Percentiles rank a stretch among this genome's conserved stretches.
These are phyloP conservation scores for Limnomonas spitsbergensis DNA, from an alignment of 139 green algal species.

Conservation along the genomic window DNA sequence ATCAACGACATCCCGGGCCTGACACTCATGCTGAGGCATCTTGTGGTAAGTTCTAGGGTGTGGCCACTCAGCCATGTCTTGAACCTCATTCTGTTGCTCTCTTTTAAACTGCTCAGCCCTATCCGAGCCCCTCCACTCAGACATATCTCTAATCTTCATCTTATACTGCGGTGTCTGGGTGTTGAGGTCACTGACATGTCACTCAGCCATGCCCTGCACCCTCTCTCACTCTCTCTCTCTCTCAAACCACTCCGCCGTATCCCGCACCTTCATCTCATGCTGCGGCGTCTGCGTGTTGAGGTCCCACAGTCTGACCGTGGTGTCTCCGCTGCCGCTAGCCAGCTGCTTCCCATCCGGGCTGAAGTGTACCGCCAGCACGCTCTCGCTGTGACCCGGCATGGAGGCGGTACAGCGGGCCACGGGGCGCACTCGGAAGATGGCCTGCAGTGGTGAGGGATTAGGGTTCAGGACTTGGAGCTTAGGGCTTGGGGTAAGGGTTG, in stretches of 20 bases:
- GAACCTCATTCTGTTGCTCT: too few species aligned
- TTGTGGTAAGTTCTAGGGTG: too few species aligned
- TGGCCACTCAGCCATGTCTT: too few species aligned
- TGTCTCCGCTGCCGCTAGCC: conserved; percentile 87
- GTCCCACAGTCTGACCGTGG: conserved; percentile 92
- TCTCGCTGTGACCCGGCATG: conserved; percentile 87
- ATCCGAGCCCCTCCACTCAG: too few species aligned
- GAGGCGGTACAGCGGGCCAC: conserved; percentile 89
- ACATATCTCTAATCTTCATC: conserved; percentile 69
- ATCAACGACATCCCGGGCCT: too few species aligned
- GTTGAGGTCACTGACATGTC: conserved; percentile 90
- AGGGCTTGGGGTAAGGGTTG: too few species aligned
- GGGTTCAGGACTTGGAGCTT: too few species aligned
- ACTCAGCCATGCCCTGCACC: too few species aligned
- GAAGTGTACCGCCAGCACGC: conserved; percentile 90
- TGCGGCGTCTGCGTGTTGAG: conserved; percentile 81
- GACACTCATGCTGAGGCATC: too few species aligned
- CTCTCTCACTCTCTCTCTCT: too few species aligned
- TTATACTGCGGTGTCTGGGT: conserved; percentile 79
- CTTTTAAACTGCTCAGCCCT: too few species aligned
- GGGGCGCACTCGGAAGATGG: conserved; percentile 88
- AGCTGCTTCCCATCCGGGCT: conserved; percentile 82
- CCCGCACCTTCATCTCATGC: conserved; percentile 69
- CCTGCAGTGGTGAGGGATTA: conserved; percentile 46
- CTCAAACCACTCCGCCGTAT: too few species aligned